Percentiles rank a stretch among this genome's conserved stretches.
phyloP scores from a whole-genome alignment of 2,329 filamentous ascomycete species.

The Aspergillus aculeatinus region DNA sequence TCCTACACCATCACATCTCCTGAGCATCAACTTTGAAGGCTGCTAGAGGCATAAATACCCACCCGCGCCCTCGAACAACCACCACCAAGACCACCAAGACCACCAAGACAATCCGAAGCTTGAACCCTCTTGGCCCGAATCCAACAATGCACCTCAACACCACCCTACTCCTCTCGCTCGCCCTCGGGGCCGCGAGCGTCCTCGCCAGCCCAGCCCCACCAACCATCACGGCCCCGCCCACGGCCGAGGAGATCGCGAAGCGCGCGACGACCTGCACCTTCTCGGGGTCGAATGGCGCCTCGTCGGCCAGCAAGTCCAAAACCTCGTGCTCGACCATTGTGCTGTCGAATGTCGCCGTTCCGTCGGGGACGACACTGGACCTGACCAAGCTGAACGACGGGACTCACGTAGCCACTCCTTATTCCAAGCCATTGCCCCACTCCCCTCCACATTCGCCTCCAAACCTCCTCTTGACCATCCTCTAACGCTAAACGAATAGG shows the following conservation, averaged over 20 bases:
- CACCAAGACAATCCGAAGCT: too few species aligned
- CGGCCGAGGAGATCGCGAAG: not conserved
- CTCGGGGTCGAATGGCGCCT: not conserved
- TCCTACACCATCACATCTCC: too few species aligned
- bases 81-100: too few species aligned
- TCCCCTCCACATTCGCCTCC: too few species aligned
- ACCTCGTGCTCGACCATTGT: constrained; percentile 5
- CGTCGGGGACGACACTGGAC: not conserved
- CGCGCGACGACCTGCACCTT: constrained; percentile 2
- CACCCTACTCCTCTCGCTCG: not conserved
- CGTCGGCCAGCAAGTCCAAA: constrained; percentile 2
- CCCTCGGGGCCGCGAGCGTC: not conserved
- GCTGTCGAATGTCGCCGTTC: not conserved
- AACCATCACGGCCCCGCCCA: not conserved
- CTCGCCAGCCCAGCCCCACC: not conserved
- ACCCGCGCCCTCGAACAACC: too few species aligned
- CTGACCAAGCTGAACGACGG: constrained; percentile 3
- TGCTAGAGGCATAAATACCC: too few species aligned
- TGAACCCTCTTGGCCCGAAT: too few species aligned
- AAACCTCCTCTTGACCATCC: too few species aligned
- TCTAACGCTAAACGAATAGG: constrained; percentile 24
- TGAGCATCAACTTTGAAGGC: rapidly evolving
- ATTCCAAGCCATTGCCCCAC: too few species aligned
- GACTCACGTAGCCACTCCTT: not conserved
- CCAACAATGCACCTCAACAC: not conserved